Evolutionary conservation across 176 grass and related monocot genomes (phyloP), one percentile per base, ranked within the genome.

Genomic region (Bothriochloa decipiens): DNA sequence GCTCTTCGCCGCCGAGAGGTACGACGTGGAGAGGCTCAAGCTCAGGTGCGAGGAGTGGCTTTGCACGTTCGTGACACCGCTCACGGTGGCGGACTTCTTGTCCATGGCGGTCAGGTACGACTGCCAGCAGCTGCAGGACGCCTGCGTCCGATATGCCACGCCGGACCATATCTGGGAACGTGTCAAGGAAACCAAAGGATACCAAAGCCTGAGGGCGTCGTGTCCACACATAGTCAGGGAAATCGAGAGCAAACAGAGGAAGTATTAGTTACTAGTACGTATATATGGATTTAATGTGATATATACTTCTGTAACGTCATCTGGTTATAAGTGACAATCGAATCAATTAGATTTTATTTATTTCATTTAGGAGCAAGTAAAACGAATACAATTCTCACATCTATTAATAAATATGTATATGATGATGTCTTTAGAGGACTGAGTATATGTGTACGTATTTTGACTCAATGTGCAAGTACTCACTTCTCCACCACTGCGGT

Each of bases 161-260:
- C 79, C 79, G 66, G 79, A 81, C 0, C 20, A 53, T 33, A 35
- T 81, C 0, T 81, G 66, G 79, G 67, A 68, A 2, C 32, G 1
- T 4, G 45, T 81, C 22, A 81, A 81, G 33, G 20, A 15, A 2
- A 70, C 28, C 32, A 2, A 39, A 2, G 79, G 65, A 4, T 81
- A 70, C 79, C 0, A 40, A 9, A 7, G 1, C 6, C 78, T 80
- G 28, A 50, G 63, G 78, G 6, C 18, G 0, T 36, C 18, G 1
- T 80, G 63, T 3, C 78, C 78, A 2, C 17, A 68, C 0, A 52
- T 80, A 3, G 78, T 80, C 29, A n/a, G 27, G 3, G 18, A 50
- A 0, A 80, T 80, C 28, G 78, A 80, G 63, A 80, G 63, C 63
- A 80, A 80, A 20, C 78, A 80, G 64, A 68, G 78, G 6, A 12